phyloP scores from a whole-genome alignment of 176 grass and related monocot species.

The Oryza nivara region DNA sequence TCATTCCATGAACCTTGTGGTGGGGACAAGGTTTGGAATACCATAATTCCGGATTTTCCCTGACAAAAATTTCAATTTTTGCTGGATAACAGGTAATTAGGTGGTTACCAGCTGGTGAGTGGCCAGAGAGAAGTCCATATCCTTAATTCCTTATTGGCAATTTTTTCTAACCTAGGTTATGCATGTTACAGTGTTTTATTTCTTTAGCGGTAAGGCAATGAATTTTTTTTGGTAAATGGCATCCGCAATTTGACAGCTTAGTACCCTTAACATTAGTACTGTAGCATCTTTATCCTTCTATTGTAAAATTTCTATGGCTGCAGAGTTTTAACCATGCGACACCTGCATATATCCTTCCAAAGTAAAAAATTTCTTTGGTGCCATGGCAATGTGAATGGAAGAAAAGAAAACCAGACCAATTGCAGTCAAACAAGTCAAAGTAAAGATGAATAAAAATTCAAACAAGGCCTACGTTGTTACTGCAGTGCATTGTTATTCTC shows the following conservation, averaged over 20 bases:
- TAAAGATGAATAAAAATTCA: conserved; percentile 29
- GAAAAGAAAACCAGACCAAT: not conserved
- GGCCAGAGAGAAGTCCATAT: too few species aligned
- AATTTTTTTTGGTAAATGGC: not conserved
- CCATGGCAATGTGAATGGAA: not conserved
- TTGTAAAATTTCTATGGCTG: conserved; percentile 20
- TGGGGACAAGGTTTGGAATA: too few species aligned
- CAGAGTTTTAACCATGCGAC: conserved; percentile 30
- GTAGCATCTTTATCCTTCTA: conserved; percentile 20
- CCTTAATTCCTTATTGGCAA: too few species aligned
- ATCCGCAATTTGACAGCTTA: not conserved
- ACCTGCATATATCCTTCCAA: not conserved
- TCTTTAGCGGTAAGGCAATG: not conserved
- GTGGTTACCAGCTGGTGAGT: too few species aligned
- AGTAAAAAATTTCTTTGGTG: not conserved
- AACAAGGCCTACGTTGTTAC: not conserved
- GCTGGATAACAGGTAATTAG: too few species aligned
- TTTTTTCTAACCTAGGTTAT: not conserved
- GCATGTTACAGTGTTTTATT: not conserved
- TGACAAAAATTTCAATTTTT: too few species aligned
- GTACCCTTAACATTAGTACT: not conserved
- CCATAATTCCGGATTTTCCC: not conserved
- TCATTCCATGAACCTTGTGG: not conserved
- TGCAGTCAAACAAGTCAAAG: not conserved
- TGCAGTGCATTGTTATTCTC: not conserved